Conservation (phyloP, 2,329 filamentous ascomycete species). For the Clathrospora elynae region DNA sequence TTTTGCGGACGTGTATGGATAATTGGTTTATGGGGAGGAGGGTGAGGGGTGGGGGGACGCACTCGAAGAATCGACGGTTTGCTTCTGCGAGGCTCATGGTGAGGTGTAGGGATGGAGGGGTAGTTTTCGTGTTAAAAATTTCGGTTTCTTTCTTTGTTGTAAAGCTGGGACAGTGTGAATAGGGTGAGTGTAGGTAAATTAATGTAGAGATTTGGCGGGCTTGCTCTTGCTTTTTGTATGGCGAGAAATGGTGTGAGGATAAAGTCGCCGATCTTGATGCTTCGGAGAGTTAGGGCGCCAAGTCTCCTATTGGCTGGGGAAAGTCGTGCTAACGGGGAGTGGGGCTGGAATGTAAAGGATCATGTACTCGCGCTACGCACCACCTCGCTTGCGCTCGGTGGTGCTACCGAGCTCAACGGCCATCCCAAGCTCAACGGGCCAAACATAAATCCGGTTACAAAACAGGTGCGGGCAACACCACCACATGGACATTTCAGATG, state of each 20-base stretch:
- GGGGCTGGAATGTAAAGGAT: background rate
- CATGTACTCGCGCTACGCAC: background rate
- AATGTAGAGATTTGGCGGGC: background rate
- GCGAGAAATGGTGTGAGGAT: background rate
- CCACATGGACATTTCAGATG: too few species aligned
- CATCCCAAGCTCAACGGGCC: too few species aligned
- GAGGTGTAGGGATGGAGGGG: background rate
- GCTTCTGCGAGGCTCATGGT: constrained; percentile 42
- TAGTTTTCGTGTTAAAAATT: background rate
- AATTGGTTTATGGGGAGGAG: too few species aligned
- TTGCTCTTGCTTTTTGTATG: background rate
- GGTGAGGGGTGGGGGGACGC: constrained; percentile 8
- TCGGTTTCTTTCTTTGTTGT: too few species aligned
- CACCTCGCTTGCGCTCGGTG: too few species aligned
- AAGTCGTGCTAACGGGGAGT: background rate
- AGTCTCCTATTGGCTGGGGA: constrained; percentile 19
- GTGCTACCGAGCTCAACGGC: too few species aligned
- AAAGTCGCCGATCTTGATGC: constrained; percentile 25
- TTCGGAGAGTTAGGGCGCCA: constrained; percentile 24
- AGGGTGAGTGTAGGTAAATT: background rate
- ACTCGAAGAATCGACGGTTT: constrained; percentile 48
- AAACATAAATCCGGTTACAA: too few species aligned
- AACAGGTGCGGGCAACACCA: too few species aligned
- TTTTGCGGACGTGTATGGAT: too few species aligned
- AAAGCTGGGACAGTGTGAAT: background rate